Base-by-base conservation (phyloP, 345 rosid species). In the Linum trigynum region DNA sequence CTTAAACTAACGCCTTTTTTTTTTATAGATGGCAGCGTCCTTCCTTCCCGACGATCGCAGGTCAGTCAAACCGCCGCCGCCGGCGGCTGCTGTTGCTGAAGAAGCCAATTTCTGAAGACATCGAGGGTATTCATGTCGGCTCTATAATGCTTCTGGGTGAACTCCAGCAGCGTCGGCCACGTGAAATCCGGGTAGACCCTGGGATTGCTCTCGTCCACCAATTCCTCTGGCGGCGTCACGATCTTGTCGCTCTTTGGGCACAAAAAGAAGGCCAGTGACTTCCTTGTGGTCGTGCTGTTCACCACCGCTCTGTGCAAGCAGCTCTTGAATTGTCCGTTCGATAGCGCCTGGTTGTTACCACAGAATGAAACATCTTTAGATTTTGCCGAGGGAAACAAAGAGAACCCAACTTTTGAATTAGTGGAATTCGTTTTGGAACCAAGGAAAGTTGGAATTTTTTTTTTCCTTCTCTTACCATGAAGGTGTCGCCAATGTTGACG, bases 251-350 rank as follows among this genome's bases (percentile, higher is more conserved):
- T 79, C 81, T 69, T 79, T 1, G 99, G 99, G 76, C 97, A 88
- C 67, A 91, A 48, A 76, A 95, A 95, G 81, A 95, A 95, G 9
- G 99, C 97, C 12, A 95, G 88, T 37, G 99, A 91, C 81, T 91
- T 95, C 67, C 99, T 88, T 32, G 89, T 72, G 2, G 79, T 91
- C 64, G 70, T 69, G 56, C 82, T 89, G 80, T 91, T 95, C 69
- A 95, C 97, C 45, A 95, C 96, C 11, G 99, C 99, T 59, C 94
- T 71, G 77, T 95, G 99, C 79, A 95, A 60, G 77, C 97, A 91
- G 58, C 99, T 95, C 79, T 86, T 91, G 85, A 82, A 91, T 72
- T 68, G 81, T 1, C 91, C 89, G 65, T 95, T 95, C 1, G 97
- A 84, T 12, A 95, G 84, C 39, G 99, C 99, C 99, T 95, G 69